Evolutionary conservation across 345 rosid genomes (phyloP).

Genomic region (Toxicodendron radicans): DNA sequence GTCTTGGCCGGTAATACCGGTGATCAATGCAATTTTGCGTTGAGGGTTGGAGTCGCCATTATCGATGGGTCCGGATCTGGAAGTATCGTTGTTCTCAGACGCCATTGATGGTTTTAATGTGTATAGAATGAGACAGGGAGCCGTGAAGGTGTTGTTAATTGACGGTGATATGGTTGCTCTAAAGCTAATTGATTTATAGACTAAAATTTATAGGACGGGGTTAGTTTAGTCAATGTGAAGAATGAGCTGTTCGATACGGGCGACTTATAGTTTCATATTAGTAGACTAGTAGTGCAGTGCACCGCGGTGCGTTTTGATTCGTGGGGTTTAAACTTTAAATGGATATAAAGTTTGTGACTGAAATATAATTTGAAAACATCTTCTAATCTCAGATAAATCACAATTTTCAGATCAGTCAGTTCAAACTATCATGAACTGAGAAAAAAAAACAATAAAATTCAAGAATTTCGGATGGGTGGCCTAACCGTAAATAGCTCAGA

Average conservation of each 20-base stretch:
- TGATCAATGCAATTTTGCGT: slow-evolving; percentile 64
- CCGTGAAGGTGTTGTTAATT: neutral
- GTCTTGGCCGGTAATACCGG: slow-evolving; percentile 97
- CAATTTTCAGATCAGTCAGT: too few species aligned
- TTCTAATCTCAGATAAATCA: too few species aligned
- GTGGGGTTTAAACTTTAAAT: neutral
- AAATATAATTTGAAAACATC: too few species aligned
- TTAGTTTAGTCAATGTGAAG: neutral
- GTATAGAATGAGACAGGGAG: neutral
- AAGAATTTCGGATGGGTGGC: too few species aligned
- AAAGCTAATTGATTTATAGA: neutral
- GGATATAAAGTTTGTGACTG: too few species aligned
- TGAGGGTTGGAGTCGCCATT: slow-evolving; percentile 34
- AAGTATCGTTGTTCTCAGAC: slow-evolving; percentile 26
- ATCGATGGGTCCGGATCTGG: slow-evolving; percentile 35
- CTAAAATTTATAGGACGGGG: neutral
- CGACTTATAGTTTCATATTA: neutral
- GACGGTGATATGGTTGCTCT: neutral
- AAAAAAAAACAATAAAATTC: too few species aligned
- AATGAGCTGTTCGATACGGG: neutral
- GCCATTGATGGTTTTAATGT: slow-evolving; percentile 29
- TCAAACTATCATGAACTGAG: too few species aligned
- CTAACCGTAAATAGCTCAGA: too few species aligned
- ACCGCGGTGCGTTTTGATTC: neutral
- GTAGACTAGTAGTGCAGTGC: too few species aligned